Evolutionary conservation across 208 protist species (phyloP).

Genomic region (Trypanosoma melophagium): DNA sequence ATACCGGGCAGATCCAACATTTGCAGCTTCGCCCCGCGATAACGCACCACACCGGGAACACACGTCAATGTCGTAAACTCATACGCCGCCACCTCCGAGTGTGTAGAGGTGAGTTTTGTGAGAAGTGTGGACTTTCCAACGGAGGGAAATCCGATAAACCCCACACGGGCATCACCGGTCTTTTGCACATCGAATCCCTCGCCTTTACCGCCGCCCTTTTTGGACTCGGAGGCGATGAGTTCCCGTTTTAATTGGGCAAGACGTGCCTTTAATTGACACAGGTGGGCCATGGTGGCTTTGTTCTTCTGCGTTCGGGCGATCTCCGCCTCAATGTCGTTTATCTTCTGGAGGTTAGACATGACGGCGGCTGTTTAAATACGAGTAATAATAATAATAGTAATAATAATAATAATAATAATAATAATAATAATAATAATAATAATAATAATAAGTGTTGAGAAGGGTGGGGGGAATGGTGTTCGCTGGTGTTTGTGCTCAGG

Average conservation of each 20-base stretch:
- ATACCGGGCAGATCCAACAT: slow-evolving; percentile 98
- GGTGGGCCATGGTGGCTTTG: slow-evolving; percentile 96
- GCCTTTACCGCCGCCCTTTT: slow-evolving; percentile 87
- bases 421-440: too few species aligned
- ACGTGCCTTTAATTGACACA: slow-evolving; percentile 98
- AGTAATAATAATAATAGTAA: too few species aligned
- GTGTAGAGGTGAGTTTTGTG: slow-evolving; percentile 96
- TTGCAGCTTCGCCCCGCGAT: slow-evolving; percentile 95
- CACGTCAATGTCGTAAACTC: slow-evolving; percentile 99
- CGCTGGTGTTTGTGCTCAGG: too few species aligned
- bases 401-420: too few species aligned
- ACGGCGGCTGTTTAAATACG: not conserved
- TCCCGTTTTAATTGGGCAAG: slow-evolving; percentile 97
- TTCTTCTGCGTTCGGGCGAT: slow-evolving; percentile 98
- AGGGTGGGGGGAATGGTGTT: too few species aligned
- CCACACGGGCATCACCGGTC: slow-evolving; percentile 95
- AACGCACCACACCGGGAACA: slow-evolving; percentile 94
- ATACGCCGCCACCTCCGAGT: slow-evolving; percentile 97
- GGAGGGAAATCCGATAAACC: slow-evolving; percentile 97
- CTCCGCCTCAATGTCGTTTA: slow-evolving; percentile 97
- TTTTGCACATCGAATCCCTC: slow-evolving; percentile 99
- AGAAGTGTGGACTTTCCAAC: slow-evolving; percentile 98
- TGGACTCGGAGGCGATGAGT: slow-evolving; percentile 88
- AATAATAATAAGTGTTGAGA: too few species aligned
- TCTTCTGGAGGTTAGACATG: slow-evolving; percentile 87